A percentile compares a stretch with the other conserved stretches of the same genome.
Evolutionary conservation across 1,284 basidiomycete species (phyloP).

Genomic region (Sporisorium exsertum): DNA sequence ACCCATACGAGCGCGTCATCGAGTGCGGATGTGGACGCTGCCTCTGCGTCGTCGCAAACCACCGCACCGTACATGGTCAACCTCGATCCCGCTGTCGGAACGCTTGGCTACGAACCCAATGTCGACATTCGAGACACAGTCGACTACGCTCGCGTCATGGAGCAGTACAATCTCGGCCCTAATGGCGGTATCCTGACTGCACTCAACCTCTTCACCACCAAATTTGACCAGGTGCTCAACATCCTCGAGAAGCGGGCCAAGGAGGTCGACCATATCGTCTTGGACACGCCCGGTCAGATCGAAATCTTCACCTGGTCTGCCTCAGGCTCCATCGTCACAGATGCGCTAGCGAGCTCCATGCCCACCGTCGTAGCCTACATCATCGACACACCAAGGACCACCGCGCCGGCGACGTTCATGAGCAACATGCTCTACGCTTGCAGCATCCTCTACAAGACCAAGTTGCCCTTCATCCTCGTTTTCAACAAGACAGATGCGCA

Average conservation of each 20-base stretch:
- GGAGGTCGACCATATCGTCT: slow-evolving; percentile 85
- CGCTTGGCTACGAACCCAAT: slow-evolving; percentile 91
- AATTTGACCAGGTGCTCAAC: slow-evolving; percentile 95
- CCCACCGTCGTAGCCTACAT: slow-evolving; percentile 96
- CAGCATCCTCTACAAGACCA: slow-evolving; percentile 98
- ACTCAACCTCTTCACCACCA: slow-evolving; percentile 97
- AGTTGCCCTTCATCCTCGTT: slow-evolving; percentile 94
- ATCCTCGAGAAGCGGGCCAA: slow-evolving; percentile 91
- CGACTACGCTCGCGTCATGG: slow-evolving; percentile 98
- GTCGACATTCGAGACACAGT: slow-evolving; percentile 98
- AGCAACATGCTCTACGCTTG: slow-evolving; percentile 99
- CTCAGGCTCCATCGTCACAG: slow-evolving; percentile 97
- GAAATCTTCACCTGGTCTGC: slow-evolving; percentile 99
- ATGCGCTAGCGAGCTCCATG: slow-evolving; percentile 91
- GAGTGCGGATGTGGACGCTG: not conserved
- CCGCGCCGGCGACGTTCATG: slow-evolving; percentile 98
- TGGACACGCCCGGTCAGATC: slow-evolving; percentile 99
- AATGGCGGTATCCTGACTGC: slow-evolving; percentile 98
- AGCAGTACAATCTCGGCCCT: slow-evolving; percentile 98
- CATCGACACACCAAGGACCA: slow-evolving; percentile 95
- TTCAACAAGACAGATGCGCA: slow-evolving; percentile 99
- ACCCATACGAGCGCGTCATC: not conserved
- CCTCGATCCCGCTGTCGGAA: slow-evolving; percentile 93
- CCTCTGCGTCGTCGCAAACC: slow-evolving; percentile 70
- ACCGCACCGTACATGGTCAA: slow-evolving; percentile 88